Evolutionary conservation across 2,329 filamentous ascomycete genomes (phyloP).

Genomic region (Waltergamsia citrina): DNA sequence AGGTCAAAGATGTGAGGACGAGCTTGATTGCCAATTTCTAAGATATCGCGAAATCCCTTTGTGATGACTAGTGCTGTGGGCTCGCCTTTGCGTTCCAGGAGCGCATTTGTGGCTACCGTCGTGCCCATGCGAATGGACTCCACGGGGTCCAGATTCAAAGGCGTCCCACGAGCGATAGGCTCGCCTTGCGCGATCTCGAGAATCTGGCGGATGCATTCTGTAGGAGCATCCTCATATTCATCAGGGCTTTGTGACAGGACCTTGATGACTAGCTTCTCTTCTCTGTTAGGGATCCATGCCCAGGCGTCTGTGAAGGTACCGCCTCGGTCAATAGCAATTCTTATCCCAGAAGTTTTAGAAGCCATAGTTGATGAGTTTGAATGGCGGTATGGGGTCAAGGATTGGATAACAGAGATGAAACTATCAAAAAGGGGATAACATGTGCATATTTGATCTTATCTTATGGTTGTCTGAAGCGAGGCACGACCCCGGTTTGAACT

Average conservation of each 20-base stretch:
- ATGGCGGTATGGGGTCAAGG: background rate
- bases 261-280: slow-evolving; percentile 44
- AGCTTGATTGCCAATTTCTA: slow-evolving; percentile 66
- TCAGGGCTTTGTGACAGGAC: slow-evolving; percentile 61
- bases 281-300: slow-evolving; percentile 6
- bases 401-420: background rate
- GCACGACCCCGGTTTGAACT: too few species aligned
- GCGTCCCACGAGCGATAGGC: slow-evolving; percentile 20
- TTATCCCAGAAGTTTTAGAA: slow-evolving; percentile 11
- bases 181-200: slow-evolving; percentile 21
- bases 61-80: slow-evolving; percentile 62
- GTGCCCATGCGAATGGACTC: slow-evolving; percentile 52
- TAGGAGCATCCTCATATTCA: slow-evolving; percentile 65
- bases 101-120: slow-evolving; percentile 67
- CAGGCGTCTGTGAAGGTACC: slow-evolving; percentile 45
- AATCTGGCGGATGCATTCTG: slow-evolving; percentile 57
- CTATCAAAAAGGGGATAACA: too few species aligned
- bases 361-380: background rate
- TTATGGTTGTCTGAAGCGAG: too few species aligned
- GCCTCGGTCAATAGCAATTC: slow-evolving; percentile 12
- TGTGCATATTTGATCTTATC: too few species aligned
- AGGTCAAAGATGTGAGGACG: slow-evolving; percentile 66
- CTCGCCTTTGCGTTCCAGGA: slow-evolving; percentile 68
- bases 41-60: slow-evolving; percentile 62
- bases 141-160: slow-evolving; percentile 20